phyloP scores from a whole-genome alignment of 352 stramenopile species.

The Peronospora destructor region DNA sequence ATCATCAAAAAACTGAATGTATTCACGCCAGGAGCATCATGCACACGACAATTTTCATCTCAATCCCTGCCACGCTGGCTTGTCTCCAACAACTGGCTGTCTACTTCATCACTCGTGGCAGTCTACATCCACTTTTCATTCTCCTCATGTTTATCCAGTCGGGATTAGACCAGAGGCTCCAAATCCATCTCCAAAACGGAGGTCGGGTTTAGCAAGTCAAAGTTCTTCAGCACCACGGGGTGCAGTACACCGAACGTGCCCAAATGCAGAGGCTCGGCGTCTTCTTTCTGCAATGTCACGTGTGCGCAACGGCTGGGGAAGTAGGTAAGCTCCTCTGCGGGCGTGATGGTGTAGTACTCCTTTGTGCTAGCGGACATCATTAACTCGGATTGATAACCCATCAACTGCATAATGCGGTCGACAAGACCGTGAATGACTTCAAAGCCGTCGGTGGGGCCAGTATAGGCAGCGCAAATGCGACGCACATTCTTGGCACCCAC shows the following conservation, averaged over 20 bases:
- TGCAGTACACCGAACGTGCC: constrained; percentile 98
- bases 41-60: constrained; percentile 23
- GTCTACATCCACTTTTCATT: too few relatives aligned
- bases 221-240: constrained; percentile 95
- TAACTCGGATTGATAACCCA: constrained; percentile 85
- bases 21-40: constrained; percentile 18
- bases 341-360: constrained; percentile 76
- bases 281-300: constrained; percentile 87
- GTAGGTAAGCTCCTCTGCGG: constrained; percentile 77
- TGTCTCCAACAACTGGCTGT: constrained; percentile 14
- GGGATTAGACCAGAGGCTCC: constrained; percentile 90
- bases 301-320: constrained; percentile 95
- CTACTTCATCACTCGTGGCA: constrained; percentile 12
- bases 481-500: constrained; percentile 95
- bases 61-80: constrained; percentile 19
- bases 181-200: constrained; percentile 97
- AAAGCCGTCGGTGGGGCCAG: constrained; percentile 95
- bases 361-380: constrained; percentile 53
- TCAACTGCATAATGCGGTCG: constrained; percentile 97
- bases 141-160: too few relatives aligned
- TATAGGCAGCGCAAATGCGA: constrained; percentile 94
- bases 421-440: constrained; percentile 99
- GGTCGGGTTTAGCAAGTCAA: constrained; percentile 95
- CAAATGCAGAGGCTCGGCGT: constrained; percentile 65
- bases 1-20: constrained; percentile 7